phyloP scores from a whole-genome alignment of 2,329 filamentous ascomycete species.

The Diplodia mutila region DNA sequence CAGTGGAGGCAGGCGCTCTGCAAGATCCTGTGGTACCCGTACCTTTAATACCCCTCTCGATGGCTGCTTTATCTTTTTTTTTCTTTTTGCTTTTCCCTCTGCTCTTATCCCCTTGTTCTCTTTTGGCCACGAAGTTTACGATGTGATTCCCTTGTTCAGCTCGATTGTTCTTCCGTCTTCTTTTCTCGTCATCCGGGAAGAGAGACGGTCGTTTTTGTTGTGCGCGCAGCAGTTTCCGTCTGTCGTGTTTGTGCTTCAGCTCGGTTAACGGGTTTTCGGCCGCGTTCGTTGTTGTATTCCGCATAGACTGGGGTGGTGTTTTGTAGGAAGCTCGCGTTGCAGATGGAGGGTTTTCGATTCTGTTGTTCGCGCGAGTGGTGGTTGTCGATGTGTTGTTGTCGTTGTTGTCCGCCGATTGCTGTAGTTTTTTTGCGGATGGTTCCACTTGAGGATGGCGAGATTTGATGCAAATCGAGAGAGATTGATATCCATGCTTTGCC shows the following conservation, averaged over 20 bases:
- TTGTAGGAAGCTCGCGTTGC: background rate
- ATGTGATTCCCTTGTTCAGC: constrained; percentile 25
- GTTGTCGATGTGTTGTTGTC: background rate
- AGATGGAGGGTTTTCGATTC: background rate
- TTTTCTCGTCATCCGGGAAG: background rate
- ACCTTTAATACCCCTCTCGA: constrained; percentile 5
- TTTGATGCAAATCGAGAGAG: constrained; percentile 5
- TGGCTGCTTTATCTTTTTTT: constrained; percentile 1
- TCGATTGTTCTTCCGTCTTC: background rate
- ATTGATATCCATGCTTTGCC: background rate
- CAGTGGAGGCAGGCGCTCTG: constrained; percentile 26
- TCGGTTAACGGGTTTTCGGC: background rate
- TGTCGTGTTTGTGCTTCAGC: background rate
- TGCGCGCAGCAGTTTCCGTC: background rate
- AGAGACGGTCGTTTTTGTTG: background rate
- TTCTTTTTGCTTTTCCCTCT: background rate
- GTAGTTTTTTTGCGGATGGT: background rate
- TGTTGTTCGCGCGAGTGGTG: background rate
- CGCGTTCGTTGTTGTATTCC: background rate
- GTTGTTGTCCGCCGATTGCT: too few species aligned
- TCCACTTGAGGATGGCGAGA: background rate
- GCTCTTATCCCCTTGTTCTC: background rate
- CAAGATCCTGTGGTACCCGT: constrained; percentile 5
- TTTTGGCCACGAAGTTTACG: constrained; percentile 24
- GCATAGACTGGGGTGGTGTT: constrained; percentile 7